phyloP scores from a whole-genome alignment of 768 basidiomycete species.

The Tylopilus sp. region DNA sequence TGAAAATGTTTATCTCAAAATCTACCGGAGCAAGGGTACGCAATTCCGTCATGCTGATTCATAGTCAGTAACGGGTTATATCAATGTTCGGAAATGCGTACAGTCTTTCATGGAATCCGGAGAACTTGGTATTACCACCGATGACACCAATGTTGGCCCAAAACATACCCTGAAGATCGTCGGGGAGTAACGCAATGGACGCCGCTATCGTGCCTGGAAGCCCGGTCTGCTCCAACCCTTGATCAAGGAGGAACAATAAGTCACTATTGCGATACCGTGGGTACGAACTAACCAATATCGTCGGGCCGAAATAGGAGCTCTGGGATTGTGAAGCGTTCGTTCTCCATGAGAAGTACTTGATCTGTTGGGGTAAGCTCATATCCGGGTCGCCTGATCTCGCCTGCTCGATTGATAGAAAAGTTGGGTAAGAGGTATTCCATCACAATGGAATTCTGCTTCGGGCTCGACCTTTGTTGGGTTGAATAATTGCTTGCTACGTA shows the following conservation, averaged over 20 bases:
- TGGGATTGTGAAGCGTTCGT: slow-evolving; percentile 90
- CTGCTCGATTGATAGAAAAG: slow-evolving; percentile 63
- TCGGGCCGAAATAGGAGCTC: slow-evolving; percentile 88
- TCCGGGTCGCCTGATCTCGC: slow-evolving; percentile 50
- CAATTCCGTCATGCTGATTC: slow-evolving; percentile 64
- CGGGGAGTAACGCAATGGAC: slow-evolving; percentile 72
- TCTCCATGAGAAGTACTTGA: slow-evolving; percentile 81
- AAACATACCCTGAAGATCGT: slow-evolving; percentile 87
- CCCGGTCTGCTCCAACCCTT: slow-evolving; percentile 80
- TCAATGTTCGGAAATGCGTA: slow-evolving; percentile 38
- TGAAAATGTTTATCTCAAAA: slow-evolving; percentile 69
- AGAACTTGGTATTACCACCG: slow-evolving; percentile 77
- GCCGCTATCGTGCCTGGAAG: slow-evolving; percentile 71
- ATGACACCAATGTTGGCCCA: slow-evolving; percentile 92
- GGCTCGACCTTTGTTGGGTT: slow-evolving; percentile 43
- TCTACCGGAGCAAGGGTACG: slow-evolving; percentile 79
- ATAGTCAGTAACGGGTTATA: slow-evolving; percentile 17
- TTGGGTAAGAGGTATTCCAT: slow-evolving; percentile 92
- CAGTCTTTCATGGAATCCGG: slow-evolving; percentile 75
- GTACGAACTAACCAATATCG: slow-evolving; percentile 64
- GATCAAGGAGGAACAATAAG: slow-evolving; percentile 4
- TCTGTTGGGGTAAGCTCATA: slow-evolving; percentile 53
- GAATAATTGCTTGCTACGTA: slow-evolving; percentile 13
- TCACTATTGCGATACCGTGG: slow-evolving; percentile 8
- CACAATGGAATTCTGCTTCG: slow-evolving; percentile 63